Percentiles rank a stretch among this genome's conserved stretches.
Evolutionary conservation across 805 yeast genomes (phyloP).

Genomic region (Candida khao-thaluensis): DNA sequence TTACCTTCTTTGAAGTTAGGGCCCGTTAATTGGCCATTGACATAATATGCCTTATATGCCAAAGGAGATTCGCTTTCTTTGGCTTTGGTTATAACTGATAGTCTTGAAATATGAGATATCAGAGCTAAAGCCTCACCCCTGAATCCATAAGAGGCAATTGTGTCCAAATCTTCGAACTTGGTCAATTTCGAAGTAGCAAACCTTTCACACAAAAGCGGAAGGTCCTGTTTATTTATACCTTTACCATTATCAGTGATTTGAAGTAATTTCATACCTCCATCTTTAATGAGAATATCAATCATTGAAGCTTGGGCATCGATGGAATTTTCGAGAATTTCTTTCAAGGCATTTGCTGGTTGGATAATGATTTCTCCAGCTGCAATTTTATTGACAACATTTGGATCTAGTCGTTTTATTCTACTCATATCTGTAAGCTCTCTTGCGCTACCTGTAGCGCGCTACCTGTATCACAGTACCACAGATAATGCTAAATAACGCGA

Average conservation of each 20-base stretch:
- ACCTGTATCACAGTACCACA: no score
- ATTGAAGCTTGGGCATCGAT: conserved; percentile 79
- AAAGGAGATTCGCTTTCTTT: conserved; percentile 49
- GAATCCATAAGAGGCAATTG: conserved; percentile 83
- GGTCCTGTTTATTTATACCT: conserved; percentile 74
- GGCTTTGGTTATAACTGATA: conserved; percentile 72
- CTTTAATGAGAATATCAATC: conserved; percentile 80
- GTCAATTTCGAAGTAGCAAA: conserved; percentile 87
- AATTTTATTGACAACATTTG: conserved; percentile 76
- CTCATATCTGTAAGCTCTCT: background rate
- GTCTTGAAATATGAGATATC: conserved; percentile 83
- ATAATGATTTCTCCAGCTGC: conserved; percentile 98
- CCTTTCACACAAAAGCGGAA: conserved; percentile 80
- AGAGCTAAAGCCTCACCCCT: conserved; percentile 96
- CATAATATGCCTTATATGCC: conserved; percentile 71
- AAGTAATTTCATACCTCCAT: conserved; percentile 85
- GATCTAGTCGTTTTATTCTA: conserved; percentile 49
- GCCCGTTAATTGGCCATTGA: conserved; percentile 60
- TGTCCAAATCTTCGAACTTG: conserved; percentile 70
- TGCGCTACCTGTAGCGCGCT: no score
- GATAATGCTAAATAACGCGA: background rate
- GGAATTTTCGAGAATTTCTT: conserved; percentile 89
- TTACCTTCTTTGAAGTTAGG: conserved; percentile 35
- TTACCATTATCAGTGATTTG: conserved; percentile 88
- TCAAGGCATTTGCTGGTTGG: conserved; percentile 91